Percentiles rank a stretch among this genome's conserved stretches.
These are phyloP conservation scores for Chlamydomonas reinhardtii DNA, from an alignment of 163 green algal species.

Conservation along the genomic window DNA sequence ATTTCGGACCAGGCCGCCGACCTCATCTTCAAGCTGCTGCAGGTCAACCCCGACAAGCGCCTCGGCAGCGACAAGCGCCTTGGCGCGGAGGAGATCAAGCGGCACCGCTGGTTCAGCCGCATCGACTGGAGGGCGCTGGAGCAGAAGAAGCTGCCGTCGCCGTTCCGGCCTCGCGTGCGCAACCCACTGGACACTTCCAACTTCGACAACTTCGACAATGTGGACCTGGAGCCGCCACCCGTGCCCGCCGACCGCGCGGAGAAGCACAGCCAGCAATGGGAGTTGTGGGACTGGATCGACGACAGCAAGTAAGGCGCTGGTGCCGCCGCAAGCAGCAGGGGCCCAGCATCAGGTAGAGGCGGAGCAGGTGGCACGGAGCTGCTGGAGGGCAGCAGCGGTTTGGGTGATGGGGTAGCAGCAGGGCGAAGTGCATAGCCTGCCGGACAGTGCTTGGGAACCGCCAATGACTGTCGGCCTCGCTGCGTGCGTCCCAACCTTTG, in stretches of 20 bases:
- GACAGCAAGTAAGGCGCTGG: background rate
- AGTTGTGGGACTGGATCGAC: conserved; percentile 78
- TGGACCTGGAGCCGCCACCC: conserved; percentile 63
- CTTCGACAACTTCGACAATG: conserved; percentile 80
- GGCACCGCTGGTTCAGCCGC: conserved; percentile 81
- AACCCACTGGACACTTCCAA: conserved; percentile 81
- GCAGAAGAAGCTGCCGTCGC: conserved; percentile 64
- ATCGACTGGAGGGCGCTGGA: conserved; percentile 82
- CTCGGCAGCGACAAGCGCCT: conserved; percentile 67
- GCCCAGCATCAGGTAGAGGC: too few species aligned
- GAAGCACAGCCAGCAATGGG: conserved; percentile 62
- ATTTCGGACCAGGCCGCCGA: conserved; percentile 77
- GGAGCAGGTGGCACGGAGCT: too few species aligned
- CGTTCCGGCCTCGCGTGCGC: conserved; percentile 63
- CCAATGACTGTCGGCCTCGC: too few species aligned
- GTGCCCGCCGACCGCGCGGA: conserved; percentile 51
- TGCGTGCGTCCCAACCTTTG: too few species aligned
- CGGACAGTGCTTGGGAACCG: too few species aligned
- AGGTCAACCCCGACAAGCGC: conserved; percentile 80
- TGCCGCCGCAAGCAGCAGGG: too few species aligned
- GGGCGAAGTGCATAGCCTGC: too few species aligned
- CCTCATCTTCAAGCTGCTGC: conserved; percentile 86
- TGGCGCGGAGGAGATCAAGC: conserved; percentile 79
- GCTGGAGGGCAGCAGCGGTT: too few species aligned
- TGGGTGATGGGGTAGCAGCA: too few species aligned